Evolutionary conservation across 768 basidiomycete species (phyloP).

Genomic region (Boletus rufocinnamomeus): DNA sequence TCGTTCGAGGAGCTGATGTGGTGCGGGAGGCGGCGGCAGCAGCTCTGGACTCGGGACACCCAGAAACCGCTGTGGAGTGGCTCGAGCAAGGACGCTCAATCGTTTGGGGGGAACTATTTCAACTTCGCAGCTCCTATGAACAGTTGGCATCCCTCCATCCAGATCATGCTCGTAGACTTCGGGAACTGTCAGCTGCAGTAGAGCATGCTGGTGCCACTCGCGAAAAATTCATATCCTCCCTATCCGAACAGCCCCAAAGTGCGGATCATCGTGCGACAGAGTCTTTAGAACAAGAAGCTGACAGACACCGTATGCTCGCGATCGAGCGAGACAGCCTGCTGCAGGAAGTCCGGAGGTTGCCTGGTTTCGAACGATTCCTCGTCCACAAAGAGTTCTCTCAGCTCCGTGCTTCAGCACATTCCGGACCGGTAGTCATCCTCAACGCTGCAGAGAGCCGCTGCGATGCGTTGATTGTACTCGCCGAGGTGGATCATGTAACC

Average conservation of each 20-base stretch:
- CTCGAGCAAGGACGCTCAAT: constrained; percentile 22
- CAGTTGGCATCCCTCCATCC: constrained; percentile 4
- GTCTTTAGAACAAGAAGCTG: not conserved
- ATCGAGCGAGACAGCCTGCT: not conserved
- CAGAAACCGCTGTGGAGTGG: constrained; percentile 17
- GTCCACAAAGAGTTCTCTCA: not conserved
- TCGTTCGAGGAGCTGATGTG: not conserved
- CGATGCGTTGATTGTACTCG: not conserved
- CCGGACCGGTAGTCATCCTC: not conserved
- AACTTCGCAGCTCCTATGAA: constrained; percentile 11
- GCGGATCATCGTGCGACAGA: not conserved
- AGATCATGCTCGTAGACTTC: constrained; percentile 7
- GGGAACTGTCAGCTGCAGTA: not conserved
- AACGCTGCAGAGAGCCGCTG: not conserved
- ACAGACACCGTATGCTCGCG: not conserved
- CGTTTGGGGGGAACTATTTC: constrained; percentile 16
- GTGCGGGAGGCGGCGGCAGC: constrained; percentile 11
- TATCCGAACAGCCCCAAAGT: not conserved
- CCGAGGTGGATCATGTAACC: no score
- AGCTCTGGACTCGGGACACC: not conserved
- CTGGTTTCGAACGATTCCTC: not conserved
- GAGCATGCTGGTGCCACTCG: not conserved
- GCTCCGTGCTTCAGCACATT: not conserved
- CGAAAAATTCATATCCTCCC: not conserved
- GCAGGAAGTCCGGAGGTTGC: not conserved